Evolutionary conservation across 2,329 filamentous ascomycete genomes (phyloP), one percentile per base, ranked within the genome.

Genomic region (Sporothrix luriei): DNA sequence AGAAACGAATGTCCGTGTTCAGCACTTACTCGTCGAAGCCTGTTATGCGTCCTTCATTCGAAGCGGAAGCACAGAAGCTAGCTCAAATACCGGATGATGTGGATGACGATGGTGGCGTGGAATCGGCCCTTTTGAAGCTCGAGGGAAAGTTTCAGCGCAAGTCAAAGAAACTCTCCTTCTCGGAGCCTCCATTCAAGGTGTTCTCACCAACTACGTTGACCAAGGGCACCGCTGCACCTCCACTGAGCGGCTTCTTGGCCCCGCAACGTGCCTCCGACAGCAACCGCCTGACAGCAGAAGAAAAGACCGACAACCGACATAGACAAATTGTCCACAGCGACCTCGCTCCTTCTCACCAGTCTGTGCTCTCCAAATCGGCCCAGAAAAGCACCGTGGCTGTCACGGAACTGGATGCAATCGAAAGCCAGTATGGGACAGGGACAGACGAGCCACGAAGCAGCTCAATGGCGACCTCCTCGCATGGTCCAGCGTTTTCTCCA

Each of bases 71-170:
- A 0, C 89, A 94, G 71, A 92, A 92, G 74, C 87, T 99, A 68
- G 92, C 94, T 2, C 89, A 91, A 69, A 92, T 98, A 33, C 93
- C 94, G 0, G 94, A 97, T 76, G 92, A 96, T 49, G 77, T 82
- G 19, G 86, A 89, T 71, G 90, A 90, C 59, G 92, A 96, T 76
- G 93, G 93, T 7, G 94, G 94, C 14, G 89, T 98, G 33, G 95
- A 98, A 76, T 93, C 94, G n/a, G 92, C 95, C 0, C 79, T 99
- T 66, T 80, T 94, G 74, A 99, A 98, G 76, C 84, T 99, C 0
- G 95, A 99, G 80, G 95, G 95, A 11, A 94, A 88, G 74, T 95
- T 90, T 74, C 85, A 90, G 76, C 88, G 84, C 74, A 87, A 79
- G 74, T 72, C 77, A 0, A 77, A 77, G 38, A 80, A 79, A 67